phyloP scores from a whole-genome alignment of 805 yeast species.

The Ogataea paradorogensis region DNA sequence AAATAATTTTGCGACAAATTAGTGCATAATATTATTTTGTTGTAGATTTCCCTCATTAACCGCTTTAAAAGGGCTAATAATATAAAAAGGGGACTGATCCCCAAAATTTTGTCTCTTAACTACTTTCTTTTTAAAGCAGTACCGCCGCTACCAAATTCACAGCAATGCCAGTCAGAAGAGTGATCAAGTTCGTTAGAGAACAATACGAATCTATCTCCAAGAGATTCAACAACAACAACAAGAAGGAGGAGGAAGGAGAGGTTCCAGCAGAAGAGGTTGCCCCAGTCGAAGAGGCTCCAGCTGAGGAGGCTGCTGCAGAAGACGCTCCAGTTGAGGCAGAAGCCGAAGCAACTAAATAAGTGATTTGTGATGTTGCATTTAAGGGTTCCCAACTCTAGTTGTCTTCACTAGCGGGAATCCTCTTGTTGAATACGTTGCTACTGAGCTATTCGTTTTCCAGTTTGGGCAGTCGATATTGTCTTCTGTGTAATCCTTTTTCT shows the following conservation, averaged over 20 bases:
- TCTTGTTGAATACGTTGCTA: constrained; percentile 9
- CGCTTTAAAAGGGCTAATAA: constrained; percentile 9
- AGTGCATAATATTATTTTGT: constrained; percentile 14
- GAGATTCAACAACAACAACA: constrained; percentile 25
- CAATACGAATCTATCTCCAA: constrained; percentile 32
- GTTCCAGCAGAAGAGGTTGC: constrained; percentile 15
- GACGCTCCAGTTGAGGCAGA: constrained; percentile 20
- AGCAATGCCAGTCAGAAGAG: constrained; percentile 36
- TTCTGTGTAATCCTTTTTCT: constrained; percentile 18
- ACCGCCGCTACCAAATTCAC: constrained; percentile 12
- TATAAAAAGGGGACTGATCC: constrained; percentile 10
- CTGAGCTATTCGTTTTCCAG: constrained; percentile 14
- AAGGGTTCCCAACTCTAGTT: constrained; percentile 14
- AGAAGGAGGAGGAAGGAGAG: constrained; percentile 11
- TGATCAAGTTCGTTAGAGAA: constrained; percentile 29
- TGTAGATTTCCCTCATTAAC: constrained; percentile 17
- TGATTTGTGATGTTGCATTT: constrained; percentile 1
- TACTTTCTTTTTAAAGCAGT: constrained; percentile 11
- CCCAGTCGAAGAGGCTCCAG: constrained; percentile 13
- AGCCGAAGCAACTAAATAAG: constrained; percentile 16
- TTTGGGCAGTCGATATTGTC: constrained; percentile 16
- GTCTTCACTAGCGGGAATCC: constrained; percentile 13
- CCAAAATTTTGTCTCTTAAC: constrained; percentile 8
- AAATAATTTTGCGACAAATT: constrained; percentile 13
- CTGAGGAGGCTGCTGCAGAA: constrained; percentile 16